phyloP scores from a whole-genome alignment of 306 rosid species.

The Vigna unguiculata region DNA sequence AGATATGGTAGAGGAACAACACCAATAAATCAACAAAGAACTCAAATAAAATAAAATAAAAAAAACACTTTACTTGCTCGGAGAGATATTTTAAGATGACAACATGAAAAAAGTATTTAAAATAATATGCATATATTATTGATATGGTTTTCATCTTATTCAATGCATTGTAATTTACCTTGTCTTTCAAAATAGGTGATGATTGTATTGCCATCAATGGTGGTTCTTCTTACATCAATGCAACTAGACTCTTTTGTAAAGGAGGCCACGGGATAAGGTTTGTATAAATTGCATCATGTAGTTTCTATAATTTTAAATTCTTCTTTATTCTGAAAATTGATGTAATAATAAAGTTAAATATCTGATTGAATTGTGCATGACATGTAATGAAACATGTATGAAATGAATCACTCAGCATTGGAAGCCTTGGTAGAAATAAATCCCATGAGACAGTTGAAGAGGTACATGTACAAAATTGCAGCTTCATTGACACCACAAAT shows the following conservation, averaged over 20 bases:
- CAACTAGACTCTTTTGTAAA: constrained; percentile 44
- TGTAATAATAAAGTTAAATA: no score
- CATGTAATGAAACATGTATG: neutral
- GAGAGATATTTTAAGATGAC: no score
- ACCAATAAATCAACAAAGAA: no score
- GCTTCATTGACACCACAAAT: constrained; percentile 2
- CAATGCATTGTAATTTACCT: neutral
- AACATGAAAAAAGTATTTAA: no score
- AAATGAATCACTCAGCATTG: constrained; percentile 41
- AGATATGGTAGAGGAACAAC: no score
- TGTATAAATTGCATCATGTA: neutral
- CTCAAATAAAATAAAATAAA: no score
- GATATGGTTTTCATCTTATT: no score
- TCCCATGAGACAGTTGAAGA: constrained; percentile 39
- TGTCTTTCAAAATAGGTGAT: constrained; percentile 40
- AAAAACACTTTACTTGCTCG: no score
- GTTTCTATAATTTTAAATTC: neutral
- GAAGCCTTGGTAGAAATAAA: constrained; percentile 49
- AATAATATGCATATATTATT: no score
- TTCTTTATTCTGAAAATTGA: neutral
- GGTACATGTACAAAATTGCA: constrained; percentile 43
- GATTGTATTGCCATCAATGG: constrained; percentile 53
- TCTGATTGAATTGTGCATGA: no score
- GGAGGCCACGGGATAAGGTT: constrained; percentile 64
- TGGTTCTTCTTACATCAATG: constrained; percentile 46